A percentile compares a stretch with the other conserved stretches of the same genome.
Conservation (phyloP, 768 basidiomycete species). For the Collybia mongolica region DNA sequence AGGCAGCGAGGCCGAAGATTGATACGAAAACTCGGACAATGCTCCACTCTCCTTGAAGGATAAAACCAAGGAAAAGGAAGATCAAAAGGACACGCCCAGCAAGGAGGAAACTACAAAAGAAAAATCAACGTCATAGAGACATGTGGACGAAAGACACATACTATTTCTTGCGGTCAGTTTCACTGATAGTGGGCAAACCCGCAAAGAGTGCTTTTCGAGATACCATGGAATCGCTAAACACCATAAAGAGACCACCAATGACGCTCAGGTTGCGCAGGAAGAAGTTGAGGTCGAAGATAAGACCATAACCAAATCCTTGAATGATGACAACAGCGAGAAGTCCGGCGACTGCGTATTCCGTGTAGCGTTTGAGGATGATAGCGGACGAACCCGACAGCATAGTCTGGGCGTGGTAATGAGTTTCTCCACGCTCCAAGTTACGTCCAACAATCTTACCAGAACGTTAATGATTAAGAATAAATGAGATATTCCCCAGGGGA, state of each 20-base stretch:
- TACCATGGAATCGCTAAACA: constrained; percentile 94
- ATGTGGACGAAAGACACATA: constrained; percentile 32
- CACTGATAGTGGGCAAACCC: constrained; percentile 84
- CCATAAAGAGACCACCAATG: constrained; percentile 98
- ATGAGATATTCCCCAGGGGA: constrained; percentile 95
- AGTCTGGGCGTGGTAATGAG: constrained; percentile 46
- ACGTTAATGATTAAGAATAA: constrained; percentile 91
- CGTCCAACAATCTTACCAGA: constrained; percentile 54
- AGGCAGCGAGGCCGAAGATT: constrained; percentile 86
- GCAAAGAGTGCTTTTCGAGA: constrained; percentile 87
- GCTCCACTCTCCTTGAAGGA: constrained; percentile 90
- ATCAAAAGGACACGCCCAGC: constrained; percentile 96
- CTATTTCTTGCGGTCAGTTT: constrained; percentile 99
- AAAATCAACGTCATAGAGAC: background rate
- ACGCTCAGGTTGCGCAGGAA: constrained; percentile 99
- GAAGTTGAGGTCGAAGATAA: constrained; percentile 99
- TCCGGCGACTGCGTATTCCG: constrained; percentile 87
- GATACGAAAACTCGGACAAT: constrained; percentile 85
- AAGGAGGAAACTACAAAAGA: constrained; percentile 78
- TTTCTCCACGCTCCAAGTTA: background rate
- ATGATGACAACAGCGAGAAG: constrained; percentile 89
- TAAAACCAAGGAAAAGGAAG: constrained; percentile 98
- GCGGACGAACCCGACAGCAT: constrained; percentile 86
- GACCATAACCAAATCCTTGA: constrained; percentile 97
- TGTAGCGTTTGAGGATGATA: constrained; percentile 83